Evolutionary conservation across 2,329 filamentous ascomycete species (phyloP).

Genomic region (Epichloe glyceriae): DNA sequence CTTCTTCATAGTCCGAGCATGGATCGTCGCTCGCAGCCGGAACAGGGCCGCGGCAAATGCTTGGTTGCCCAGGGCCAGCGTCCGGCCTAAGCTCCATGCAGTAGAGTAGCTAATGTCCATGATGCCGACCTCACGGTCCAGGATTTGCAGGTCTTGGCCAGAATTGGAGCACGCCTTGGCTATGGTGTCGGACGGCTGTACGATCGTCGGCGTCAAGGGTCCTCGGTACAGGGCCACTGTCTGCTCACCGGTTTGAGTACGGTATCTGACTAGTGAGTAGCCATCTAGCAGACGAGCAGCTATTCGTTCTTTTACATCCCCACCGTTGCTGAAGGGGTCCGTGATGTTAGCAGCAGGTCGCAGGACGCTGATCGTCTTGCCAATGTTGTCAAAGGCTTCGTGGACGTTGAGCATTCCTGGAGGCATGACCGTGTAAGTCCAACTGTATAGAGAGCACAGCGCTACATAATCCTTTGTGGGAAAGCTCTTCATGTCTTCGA

Average conservation of each 20-base stretch:
- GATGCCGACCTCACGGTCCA: constrained; percentile 24
- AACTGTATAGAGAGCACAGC: constrained; percentile 25
- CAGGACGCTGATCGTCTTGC: constrained; percentile 7
- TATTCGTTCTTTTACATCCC: too few species aligned
- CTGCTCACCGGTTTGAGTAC: constrained; percentile 25
- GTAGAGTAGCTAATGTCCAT: constrained; percentile 31
- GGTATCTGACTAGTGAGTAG: constrained; percentile 24
- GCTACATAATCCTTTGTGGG: constrained; percentile 12
- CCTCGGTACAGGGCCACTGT: constrained; percentile 25
- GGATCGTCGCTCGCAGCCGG: not conserved
- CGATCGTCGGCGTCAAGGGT: constrained; percentile 21
- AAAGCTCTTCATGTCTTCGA: too few species aligned
- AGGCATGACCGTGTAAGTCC: constrained; percentile 26
- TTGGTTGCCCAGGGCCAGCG: constrained; percentile 23
- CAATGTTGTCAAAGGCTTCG: constrained; percentile 18
- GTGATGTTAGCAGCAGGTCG: constrained; percentile 3
- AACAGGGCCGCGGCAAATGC: constrained; percentile 15
- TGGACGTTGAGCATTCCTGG: constrained; percentile 19
- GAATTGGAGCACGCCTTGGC: too few species aligned
- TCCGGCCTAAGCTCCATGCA: constrained; percentile 30
- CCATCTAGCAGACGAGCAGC: constrained; percentile 15
- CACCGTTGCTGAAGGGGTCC: too few species aligned
- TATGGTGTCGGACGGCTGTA: constrained; percentile 12
- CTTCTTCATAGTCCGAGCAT: not conserved
- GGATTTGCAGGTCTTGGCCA: constrained; percentile 24